Base-by-base conservation (phyloP, 306 rosid species). In the Vigna unguiculata region DNA sequence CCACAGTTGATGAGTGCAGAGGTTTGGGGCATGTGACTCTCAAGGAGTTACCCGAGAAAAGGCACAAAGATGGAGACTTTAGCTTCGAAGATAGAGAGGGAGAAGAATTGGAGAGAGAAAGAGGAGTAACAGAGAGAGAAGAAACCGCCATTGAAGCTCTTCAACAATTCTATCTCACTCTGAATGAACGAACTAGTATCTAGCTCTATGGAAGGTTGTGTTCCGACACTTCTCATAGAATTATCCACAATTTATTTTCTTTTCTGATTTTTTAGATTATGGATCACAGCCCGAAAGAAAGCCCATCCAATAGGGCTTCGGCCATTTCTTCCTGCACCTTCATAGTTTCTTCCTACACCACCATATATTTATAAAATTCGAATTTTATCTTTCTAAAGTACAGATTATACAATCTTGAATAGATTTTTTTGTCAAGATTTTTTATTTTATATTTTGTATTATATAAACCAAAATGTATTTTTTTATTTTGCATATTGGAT, bases 131-230 rank as follows among this genome's bases (percentile, higher is more conserved):
- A 20, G 94, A 89, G 57, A 89, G 75, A 16, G 94, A 93, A 83
- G 93, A 90, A 72, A 88, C 80, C 32, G 93, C 94, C 98, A 90
- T 93, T 75, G 90, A 85, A 85, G 74, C 58, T 45, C 63, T 72
- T 45, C 45, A 30, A 0, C 17, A 47, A 40, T 21, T 60, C 77
- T 67, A 45, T 28, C 63, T 15, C 67, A 11, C 54, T 45, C 55
- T 15, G 7, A 17, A 7, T 10, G 60, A 53, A 20, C 28, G 30
- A 53, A 20, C 28, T 17, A 2, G 60, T 12, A 19, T 21, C 58
- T 9, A 32, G 52, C 6, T 1, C 6, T 1, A 40, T 19, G 53
- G 14, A 38, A 36, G 38, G 43, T 67, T 32, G 2, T 11, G 24
- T 17, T 41, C 16, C 10, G 30, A 36, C 46, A 46, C 48, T 20